Percentiles rank a stretch among this genome's conserved stretches.
phyloP scores from a whole-genome alignment of 1,284 basidiomycete species.

The Moesziomyces aphidis region DNA sequence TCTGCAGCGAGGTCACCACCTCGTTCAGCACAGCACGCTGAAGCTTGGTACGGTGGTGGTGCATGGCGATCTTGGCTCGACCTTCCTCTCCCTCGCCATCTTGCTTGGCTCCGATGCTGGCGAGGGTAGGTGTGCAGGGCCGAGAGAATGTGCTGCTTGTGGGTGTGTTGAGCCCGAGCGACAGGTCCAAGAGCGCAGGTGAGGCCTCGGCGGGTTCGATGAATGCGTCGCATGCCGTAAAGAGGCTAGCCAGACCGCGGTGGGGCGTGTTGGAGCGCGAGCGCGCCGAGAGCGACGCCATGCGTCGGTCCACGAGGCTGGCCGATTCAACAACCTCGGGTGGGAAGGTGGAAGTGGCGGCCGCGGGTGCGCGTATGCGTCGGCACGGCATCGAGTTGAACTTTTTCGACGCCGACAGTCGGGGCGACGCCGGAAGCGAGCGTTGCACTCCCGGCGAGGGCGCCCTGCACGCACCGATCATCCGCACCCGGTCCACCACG shows the following conservation, averaged over 20 bases:
- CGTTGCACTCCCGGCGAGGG: conserved; percentile 6
- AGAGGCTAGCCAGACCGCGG: conserved; percentile 6
- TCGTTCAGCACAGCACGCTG: conserved; percentile 31
- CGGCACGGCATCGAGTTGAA: conserved; percentile 25
- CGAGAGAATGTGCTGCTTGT: conserved; percentile 5
- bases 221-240: neutral
- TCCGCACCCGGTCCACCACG: conserved; percentile 17
- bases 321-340: neutral
- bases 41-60: conserved; percentile 28
- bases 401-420: neutral
- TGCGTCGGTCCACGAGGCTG: conserved; percentile 11
- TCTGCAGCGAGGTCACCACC: conserved; percentile 16
- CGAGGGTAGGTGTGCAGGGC: conserved; percentile 1
- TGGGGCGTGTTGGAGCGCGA: neutral
- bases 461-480: conserved; percentile 4
- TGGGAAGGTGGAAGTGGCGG: neutral
- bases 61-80: conserved; percentile 13
- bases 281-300: conserved; percentile 5
- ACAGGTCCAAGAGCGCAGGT: conserved; percentile 6
- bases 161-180: conserved; percentile 1
- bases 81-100: neutral
- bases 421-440: conserved; percentile 4
- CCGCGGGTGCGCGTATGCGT: neutral
- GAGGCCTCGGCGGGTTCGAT: neutral
- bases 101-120: neutral